These are phyloP conservation scores for Tuber brumale DNA, from an alignment of 495 filamentous ascomycete genomes.

Conservation along the genomic window DNA sequence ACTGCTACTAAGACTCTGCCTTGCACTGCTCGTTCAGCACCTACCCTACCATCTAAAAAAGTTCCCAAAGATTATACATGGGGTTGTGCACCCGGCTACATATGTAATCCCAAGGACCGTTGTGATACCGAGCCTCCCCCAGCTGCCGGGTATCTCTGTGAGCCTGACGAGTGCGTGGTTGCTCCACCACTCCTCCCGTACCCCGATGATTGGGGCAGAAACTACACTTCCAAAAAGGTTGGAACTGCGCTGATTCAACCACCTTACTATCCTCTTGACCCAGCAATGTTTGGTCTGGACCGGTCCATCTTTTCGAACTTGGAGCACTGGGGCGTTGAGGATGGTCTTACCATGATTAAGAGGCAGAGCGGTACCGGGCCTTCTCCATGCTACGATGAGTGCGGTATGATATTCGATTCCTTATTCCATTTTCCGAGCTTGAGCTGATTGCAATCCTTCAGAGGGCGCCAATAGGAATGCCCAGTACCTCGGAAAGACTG, in stretches of 20 bases:
- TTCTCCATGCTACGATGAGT: conserved; percentile 24
- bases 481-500: conserved; percentile 20
- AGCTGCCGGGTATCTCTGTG: conserved; percentile 50
- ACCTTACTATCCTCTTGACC: conserved; percentile 61
- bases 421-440: neutral
- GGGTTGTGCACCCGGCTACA: conserved; percentile 58
- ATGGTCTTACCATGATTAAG: conserved; percentile 3
- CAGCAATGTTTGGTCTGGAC: conserved; percentile 55
- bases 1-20: conserved; percentile 20
- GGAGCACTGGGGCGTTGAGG: conserved; percentile 36
- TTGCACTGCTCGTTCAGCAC: conserved; percentile 29
- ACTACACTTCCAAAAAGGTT: conserved; percentile 43
- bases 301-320: conserved; percentile 52
- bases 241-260: conserved; percentile 50
- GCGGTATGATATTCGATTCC: conserved; percentile 21
- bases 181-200: conserved; percentile 42
- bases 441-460: conserved; percentile 1
- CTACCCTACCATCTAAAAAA: conserved; percentile 31
- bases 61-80: conserved; percentile 48
- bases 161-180: conserved; percentile 51
- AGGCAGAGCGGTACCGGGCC: conserved; percentile 9
- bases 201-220: conserved; percentile 44
- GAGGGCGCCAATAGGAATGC: conserved; percentile 16
- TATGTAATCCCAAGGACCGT: conserved; percentile 53
- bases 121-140: conserved; percentile 46